Conservation (phyloP, 345 rosid genomes). For the Sisymbrium irio region DNA sequence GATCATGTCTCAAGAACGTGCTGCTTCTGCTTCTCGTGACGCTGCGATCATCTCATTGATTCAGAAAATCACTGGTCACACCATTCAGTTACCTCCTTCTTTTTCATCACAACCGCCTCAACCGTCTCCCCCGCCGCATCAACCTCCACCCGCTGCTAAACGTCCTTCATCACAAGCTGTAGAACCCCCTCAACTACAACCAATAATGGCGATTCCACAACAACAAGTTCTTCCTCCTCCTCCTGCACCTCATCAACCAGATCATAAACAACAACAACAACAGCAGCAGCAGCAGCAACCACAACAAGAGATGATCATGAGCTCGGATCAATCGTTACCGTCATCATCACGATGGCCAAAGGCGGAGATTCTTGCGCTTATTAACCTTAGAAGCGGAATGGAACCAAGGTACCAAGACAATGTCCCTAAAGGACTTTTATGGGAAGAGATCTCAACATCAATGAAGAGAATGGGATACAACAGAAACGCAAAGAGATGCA, state of each 20-base stretch:
- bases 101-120: slow-evolving; percentile 26
- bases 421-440: slow-evolving; percentile 76
- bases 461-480: slow-evolving; percentile 68
- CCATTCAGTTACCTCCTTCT: slow-evolving; percentile 55
- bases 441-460: slow-evolving; percentile 74
- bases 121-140: slow-evolving; percentile 34
- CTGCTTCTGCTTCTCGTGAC: slow-evolving; percentile 63
- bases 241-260: not conserved
- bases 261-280: slow-evolving; percentile 1
- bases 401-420: slow-evolving; percentile 64
- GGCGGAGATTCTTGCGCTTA: slow-evolving; percentile 67
- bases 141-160: slow-evolving; percentile 26
- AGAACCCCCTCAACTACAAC: slow-evolving; percentile 31
- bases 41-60: slow-evolving; percentile 63
- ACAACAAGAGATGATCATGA: slow-evolving; percentile 30
- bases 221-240: slow-evolving; percentile 41
- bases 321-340: slow-evolving; percentile 33
- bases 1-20: slow-evolving; percentile 63
- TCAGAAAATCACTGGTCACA: slow-evolving; percentile 76
- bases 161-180: slow-evolving; percentile 16
- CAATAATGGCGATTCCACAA: slow-evolving; percentile 51
- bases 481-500: slow-evolving; percentile 71
- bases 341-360: slow-evolving; percentile 78
- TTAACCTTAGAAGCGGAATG: slow-evolving; percentile 55
- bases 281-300: not conserved